Base-by-base conservation (phyloP, 495 filamentous ascomycete species). In the Lepidopterella palustris region DNA sequence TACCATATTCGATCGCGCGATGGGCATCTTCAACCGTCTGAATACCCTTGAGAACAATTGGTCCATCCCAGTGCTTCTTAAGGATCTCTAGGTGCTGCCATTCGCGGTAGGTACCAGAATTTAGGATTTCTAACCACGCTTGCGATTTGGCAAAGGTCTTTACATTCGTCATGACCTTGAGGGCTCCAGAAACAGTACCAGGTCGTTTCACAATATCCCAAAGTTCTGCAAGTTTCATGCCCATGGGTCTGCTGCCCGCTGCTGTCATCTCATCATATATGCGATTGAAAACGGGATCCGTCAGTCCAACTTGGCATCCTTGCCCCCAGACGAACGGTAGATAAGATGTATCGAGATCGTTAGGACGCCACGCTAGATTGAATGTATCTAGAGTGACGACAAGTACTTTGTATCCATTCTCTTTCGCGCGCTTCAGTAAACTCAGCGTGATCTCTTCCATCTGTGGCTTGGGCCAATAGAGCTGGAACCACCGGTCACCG, bases 11-110 rank as follows among this genome's bases (percentile, higher is more conserved):
- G 21, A 80, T 62, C 0, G 78, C 77, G 58, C 70, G 66, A 28
- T 68, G 73, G 13, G 79, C 80, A 68, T 83, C 79, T 8, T 76
- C 71, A 4, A 67, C 62, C 2, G 60, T 70, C 53, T 73, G 72
- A 23, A 74, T 72, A n/a, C 71, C 71, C 45, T 73, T 73, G 8
- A 73, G 60, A 24, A 73, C 63, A 28, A 73, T 71, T 2, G 71
- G 71, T n/a, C 71, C 70, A 40, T 71, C 64, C 71, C 71, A 73
- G 45, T 71, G 39, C 60, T 71, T 60, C 28, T 60, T 50, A 18
- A 73, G 57, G 20, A 68, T 63, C 48, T 63, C 32, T 0, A 72
- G 35, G n/a, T 73, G 49, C 8, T 69, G 58, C 70, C 70, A 72
- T 11, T 68, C 63, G 11, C 65, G 61, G 25, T 64, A 68, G 0